Evolutionary conservation across 768 basidiomycete species (phyloP).

Genomic region (Tulasnella sp.): DNA sequence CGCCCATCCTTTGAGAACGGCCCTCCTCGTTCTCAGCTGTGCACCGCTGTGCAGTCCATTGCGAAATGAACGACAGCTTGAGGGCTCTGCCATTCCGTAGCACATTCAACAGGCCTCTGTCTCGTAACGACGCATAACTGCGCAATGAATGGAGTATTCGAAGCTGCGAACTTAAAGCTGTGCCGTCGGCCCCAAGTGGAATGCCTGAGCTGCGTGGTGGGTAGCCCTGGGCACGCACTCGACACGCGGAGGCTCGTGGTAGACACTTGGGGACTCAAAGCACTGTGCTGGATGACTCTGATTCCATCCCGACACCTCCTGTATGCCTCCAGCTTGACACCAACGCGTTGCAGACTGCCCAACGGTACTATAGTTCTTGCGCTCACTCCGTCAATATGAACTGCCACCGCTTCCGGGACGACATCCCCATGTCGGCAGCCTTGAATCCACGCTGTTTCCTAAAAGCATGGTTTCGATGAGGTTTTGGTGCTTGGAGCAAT

Average conservation of each 20-base stretch:
- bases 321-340: neutral
- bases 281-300: neutral
- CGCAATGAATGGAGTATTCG: neutral
- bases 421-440: neutral
- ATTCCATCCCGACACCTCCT: neutral
- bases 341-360: neutral
- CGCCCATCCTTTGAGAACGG: neutral
- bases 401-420: neutral
- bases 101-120: neutral
- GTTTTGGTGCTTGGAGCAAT: slow-evolving; percentile 9
- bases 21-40: neutral
- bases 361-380: neutral
- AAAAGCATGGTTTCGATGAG: slow-evolving; percentile 5
- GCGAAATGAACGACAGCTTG: neutral
- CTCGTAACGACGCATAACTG: neutral
- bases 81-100: neutral
- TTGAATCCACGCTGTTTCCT: slow-evolving; percentile 2
- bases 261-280: neutral
- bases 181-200: slow-evolving; percentile 6
- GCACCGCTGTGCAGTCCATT: neutral
- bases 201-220: slow-evolving; percentile 4
- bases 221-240: neutral
- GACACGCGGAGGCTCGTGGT: neutral
- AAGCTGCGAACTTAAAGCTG: neutral
- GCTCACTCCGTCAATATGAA: neutral